phyloP scores from a whole-genome alignment of 129 eudicot species.

The Tanacetum coccineum region DNA sequence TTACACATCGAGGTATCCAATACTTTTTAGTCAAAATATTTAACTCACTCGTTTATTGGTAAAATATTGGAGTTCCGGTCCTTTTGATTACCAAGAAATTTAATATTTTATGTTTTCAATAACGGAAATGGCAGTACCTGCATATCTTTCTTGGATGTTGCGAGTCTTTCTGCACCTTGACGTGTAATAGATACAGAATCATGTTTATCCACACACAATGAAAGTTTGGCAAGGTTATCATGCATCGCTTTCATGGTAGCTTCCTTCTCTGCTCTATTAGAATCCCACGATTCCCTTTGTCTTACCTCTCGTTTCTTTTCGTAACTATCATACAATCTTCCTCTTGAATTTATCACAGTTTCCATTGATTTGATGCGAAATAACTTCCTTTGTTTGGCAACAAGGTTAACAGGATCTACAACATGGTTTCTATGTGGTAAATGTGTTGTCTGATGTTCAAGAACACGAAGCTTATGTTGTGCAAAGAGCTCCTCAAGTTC shows the following conservation, averaged over 20 bases:
- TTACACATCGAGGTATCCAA: too few relatives aligned
- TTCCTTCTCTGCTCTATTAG: neutral
- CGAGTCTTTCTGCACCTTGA: neutral
- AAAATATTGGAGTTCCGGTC: too few relatives aligned
- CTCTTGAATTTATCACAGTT: neutral
- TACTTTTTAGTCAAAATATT: too few relatives aligned
- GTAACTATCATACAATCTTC: neutral
- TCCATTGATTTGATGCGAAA: neutral
- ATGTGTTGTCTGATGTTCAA: neutral
- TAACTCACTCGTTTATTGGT: too few relatives aligned
- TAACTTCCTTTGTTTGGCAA: neutral
- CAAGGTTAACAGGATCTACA: neutral
- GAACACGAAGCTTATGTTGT: slow-evolving; percentile 2
- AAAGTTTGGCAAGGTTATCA: slow-evolving; percentile 7
- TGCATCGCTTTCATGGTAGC: neutral
- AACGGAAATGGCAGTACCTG: neutral
- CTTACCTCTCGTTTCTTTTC: neutral
- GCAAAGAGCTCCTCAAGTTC: slow-evolving; percentile 2
- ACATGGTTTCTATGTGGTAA: neutral
- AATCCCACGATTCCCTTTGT: neutral
- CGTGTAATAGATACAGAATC: neutral
- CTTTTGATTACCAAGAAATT: too few relatives aligned
- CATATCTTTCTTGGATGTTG: neutral
- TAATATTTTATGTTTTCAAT: neutral
- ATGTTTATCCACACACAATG: neutral